Base-by-base conservation (phyloP, 257 asterid species). In the Capsicum baccatum region DNA sequence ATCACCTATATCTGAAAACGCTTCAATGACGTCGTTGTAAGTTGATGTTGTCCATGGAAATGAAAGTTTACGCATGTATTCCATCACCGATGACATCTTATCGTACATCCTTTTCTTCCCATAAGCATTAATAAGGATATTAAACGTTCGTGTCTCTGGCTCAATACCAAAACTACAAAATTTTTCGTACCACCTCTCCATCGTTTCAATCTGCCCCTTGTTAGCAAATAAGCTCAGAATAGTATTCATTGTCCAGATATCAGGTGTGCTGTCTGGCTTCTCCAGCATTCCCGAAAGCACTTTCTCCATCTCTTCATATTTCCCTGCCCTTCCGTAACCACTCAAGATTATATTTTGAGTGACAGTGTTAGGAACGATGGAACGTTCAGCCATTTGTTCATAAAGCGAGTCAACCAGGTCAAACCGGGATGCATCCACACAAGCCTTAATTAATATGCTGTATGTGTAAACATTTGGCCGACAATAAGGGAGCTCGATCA, bases 1-100 rank as follows among this genome's bases (percentile, higher is more conserved):
- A 85, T 95, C 98, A 11, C 99, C 97, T 8, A 85, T 93, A 66
- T 96, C 98, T 1, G 98, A 89, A 85, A 95, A 96, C 0, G 97
- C 98, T 92, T 96, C 98, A 0, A 96, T 95, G 9, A 96, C 97
- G 55, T 94, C 95, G 90, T 96, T 96, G 86, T 94, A 95, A 3
- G 99, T 96, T 1, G 99, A 94, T 79, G 98, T 92, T 7, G 98
- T 95, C 98, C 99, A 96, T 0, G 98, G 97, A 89, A 93, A 96
- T n/a, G n/a, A n/a, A n/a, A n/a, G n/a, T n/a, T n/a, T n/a, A n/a
- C n/a, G n/a, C n/a, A n/a, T n/a, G n/a, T n/a, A n/a, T n/a, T n/a
- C n/a, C n/a, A n/a, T n/a, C n/a, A n/a, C n/a, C n/a, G n/a, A n/a
- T n/a, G n/a, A n/a, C n/a, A n/a, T n/a, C n/a, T n/a, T n/a, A n/a